phyloP scores from a whole-genome alignment of 225 moss, liverwort and hornwort species.

The Pleurozium schreberi region DNA sequence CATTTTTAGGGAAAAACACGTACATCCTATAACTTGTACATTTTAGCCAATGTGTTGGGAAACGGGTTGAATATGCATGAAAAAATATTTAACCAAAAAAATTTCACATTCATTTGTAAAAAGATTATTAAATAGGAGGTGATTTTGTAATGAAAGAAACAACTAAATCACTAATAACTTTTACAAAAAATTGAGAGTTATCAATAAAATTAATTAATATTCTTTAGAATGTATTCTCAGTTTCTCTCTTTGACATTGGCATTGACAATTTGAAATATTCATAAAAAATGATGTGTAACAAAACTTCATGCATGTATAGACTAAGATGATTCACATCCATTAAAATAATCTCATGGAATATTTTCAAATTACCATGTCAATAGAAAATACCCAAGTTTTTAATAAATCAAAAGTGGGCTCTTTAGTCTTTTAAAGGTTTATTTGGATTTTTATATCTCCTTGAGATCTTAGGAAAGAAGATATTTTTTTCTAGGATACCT shows the following conservation, averaged over 20 bases:
- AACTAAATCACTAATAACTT: not conserved
- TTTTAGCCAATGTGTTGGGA: not conserved
- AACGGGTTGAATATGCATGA: rapidly evolving
- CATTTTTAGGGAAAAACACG: not conserved
- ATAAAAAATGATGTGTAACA: not conserved
- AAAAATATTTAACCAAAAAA: not conserved
- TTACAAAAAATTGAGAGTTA: not conserved
- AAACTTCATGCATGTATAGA: not conserved
- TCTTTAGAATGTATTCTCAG: not conserved
- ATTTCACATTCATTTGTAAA: not conserved
- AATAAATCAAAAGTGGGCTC: not conserved
- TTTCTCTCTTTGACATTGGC: not conserved
- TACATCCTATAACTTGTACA: not conserved
- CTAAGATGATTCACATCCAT: not conserved
- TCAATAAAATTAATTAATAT: not conserved
- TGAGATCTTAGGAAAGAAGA: rapidly evolving
- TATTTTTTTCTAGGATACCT: not conserved
- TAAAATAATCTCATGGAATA: not conserved
- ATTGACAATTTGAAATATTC: too few species aligned
- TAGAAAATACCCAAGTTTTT: not conserved
- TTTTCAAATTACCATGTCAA: not conserved
- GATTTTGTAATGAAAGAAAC: not conserved
- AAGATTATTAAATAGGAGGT: not conserved
- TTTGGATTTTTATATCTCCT: rapidly evolving
- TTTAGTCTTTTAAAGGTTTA: not conserved